phyloP scores from a whole-genome alignment of 352 stramenopile genomes.

The Thraustochytrium sp. region DNA sequence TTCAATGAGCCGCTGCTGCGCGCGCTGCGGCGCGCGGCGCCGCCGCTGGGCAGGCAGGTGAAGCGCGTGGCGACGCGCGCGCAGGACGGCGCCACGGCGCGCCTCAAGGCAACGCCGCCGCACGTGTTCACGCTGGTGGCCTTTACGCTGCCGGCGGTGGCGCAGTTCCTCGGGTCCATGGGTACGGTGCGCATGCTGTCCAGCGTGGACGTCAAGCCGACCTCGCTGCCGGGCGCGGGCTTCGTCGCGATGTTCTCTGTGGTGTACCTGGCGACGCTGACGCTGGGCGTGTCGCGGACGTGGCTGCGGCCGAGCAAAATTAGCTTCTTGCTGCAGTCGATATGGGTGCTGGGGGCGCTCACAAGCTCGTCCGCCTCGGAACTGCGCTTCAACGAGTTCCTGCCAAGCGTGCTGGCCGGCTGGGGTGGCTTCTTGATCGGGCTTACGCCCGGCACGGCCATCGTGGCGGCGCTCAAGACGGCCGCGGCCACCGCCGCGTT shows the following conservation, averaged over 20 bases:
- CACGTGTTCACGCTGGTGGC: not conserved
- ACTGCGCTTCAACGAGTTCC: slow-evolving; percentile 14
- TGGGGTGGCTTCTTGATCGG: slow-evolving; percentile 38
- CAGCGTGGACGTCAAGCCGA: slow-evolving; percentile 20
- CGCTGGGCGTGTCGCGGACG: not conserved
- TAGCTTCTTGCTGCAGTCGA: slow-evolving; percentile 33
- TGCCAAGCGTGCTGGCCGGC: slow-evolving; percentile 32
- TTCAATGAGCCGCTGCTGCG: slow-evolving; percentile 10
- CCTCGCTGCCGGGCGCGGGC: not conserved
- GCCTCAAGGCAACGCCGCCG: not conserved
- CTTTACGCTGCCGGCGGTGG: slow-evolving; percentile 22
- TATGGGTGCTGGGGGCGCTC: slow-evolving; percentile 27
- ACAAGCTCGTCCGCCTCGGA: slow-evolving; percentile 17
- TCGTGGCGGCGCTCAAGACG: slow-evolving; percentile 7
- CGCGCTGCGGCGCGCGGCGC: not conserved
- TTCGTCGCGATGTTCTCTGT: slow-evolving; percentile 15
- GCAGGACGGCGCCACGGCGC: not conserved
- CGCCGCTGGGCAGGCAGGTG: not conserved
- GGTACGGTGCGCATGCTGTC: slow-evolving; percentile 37
- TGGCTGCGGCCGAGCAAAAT: slow-evolving; percentile 41
- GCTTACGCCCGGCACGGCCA: not conserved
- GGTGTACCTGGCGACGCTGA: slow-evolving; percentile 23
- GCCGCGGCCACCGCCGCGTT: slow-evolving; percentile 28
- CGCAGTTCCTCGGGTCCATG: slow-evolving; percentile 38
- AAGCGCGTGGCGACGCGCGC: not conserved